Conservation (phyloP, 169 alveolate species). For the Cryptosporidium ubiquitum region DNA sequence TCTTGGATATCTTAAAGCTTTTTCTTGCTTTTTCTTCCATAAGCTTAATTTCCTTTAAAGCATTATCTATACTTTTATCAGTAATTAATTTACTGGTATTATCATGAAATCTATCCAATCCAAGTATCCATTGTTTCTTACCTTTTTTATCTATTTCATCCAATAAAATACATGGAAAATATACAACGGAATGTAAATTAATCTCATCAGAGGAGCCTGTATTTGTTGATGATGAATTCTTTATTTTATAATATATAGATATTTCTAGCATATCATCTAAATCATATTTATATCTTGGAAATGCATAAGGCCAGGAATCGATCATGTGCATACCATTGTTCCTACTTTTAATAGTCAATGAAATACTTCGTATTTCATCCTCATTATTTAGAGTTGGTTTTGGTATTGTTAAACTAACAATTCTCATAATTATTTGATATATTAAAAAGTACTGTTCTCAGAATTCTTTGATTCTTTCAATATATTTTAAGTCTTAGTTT, state of each 20-base stretch:
- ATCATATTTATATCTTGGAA: conserved; percentile 55
- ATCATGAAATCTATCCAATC: neutral
- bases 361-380: neutral
- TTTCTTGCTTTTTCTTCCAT: conserved; percentile 68
- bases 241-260: conserved; percentile 14
- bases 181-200: conserved; percentile 16
- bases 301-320: conserved; percentile 54
- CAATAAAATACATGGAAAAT: conserved; percentile 47
- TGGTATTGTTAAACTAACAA: conserved; percentile 67
- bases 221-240: neutral
- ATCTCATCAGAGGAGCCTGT: conserved; percentile 19
- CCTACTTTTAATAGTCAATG: conserved; percentile 49
- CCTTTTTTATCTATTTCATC: conserved; percentile 34
- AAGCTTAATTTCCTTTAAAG: neutral
- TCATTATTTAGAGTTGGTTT: conserved; percentile 50
- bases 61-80: neutral
- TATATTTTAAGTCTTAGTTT: neutral
- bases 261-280: conserved; percentile 38
- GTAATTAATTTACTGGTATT: neutral
- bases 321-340: conserved; percentile 10
- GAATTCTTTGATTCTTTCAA: neutral
- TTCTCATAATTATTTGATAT: conserved; percentile 9
- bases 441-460: neutral
- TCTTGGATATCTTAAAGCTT: conserved; percentile 46
- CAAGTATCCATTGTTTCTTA: conserved; percentile 71